Evolutionary conservation across 208 protist genomes (phyloP), one percentile per base, ranked within the genome.

Genomic region (Trypanosoma platydactyli): DNA sequence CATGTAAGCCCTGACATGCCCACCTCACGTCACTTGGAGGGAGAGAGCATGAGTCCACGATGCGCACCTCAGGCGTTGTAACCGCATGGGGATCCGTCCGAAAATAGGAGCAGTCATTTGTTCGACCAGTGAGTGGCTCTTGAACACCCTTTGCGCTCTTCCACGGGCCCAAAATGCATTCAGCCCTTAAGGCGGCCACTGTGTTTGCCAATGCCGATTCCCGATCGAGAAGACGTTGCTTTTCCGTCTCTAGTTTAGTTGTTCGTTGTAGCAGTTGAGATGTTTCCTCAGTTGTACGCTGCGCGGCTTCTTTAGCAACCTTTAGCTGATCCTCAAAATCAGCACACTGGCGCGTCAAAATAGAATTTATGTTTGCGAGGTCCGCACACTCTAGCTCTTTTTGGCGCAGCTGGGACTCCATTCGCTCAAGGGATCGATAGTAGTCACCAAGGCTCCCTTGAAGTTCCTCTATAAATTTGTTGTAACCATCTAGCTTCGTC

Each of bases 391-490:
- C 54, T 27, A 29, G 7, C 35, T 76, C 53, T 25, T 76, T 64
- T 7, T 61, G 40, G 15, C 44, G 71, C n/a, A 76, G 46, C 24
- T 65, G 62, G 42, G 25, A 67, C 49, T 76, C 56, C 41, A 69
- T 40, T 5, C 11, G 15, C 20, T 76, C 71, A 5, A 70, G 29
- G 12, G 58, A 64, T 49, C 71, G 51, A 24, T 67, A 71, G 44
- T 76, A 71, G 2, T 64, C 56, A 30, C 61, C 63, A 24, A 69
- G 46, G 1, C 40, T 25, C 25, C 50, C 52, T 51, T 76, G 71
- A 24, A 76, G 44, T 11, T 76, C 62, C 15, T 65, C 53, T 60
- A 76, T 76, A 33, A 76, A 71, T 27, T 53, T 64, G 46, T 70
- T 70, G 40, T 72, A 78, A 5, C 65, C 62, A 13, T 78, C 65